Evolutionary conservation across 257 asterid species (phyloP).

Genomic region (Gentiana straminea): DNA sequence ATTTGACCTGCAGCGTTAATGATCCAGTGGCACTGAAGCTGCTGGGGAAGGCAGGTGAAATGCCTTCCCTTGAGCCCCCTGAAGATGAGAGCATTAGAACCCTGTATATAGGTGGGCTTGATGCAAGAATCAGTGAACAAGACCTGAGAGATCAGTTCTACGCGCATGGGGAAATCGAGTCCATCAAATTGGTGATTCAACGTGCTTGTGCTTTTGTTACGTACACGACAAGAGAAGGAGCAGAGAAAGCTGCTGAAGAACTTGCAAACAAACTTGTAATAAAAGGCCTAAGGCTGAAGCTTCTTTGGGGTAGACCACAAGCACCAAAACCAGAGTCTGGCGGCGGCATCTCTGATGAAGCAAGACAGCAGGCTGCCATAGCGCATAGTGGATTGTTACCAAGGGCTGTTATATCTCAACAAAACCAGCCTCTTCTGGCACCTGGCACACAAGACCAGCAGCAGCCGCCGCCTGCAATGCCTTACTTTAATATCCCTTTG

Average conservation of each 20-base stretch:
- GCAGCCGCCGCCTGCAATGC: slow-evolving; percentile 48
- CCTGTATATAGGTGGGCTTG: slow-evolving; percentile 91
- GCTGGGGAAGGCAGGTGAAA: slow-evolving; percentile 90
- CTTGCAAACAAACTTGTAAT: slow-evolving; percentile 76
- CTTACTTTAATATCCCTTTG: slow-evolving; percentile 84
- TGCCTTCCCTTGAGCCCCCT: slow-evolving; percentile 97
- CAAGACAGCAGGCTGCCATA: slow-evolving; percentile 59
- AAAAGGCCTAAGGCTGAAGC: slow-evolving; percentile 82
- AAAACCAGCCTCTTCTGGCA: slow-evolving; percentile 63
- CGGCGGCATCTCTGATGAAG: slow-evolving; percentile 61
- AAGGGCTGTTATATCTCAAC: slow-evolving; percentile 84
- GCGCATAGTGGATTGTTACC: slow-evolving; percentile 88
- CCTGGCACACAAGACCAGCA: slow-evolving; percentile 28
- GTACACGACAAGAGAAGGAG: slow-evolving; percentile 92
- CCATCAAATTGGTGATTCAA: slow-evolving; percentile 77
- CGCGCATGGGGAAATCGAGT: slow-evolving; percentile 93
- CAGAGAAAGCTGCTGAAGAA: slow-evolving; percentile 96
- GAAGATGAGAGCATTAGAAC: slow-evolving; percentile 92
- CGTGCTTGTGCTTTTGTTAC: slow-evolving; percentile 94
- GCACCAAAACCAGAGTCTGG: slow-evolving; percentile 60
- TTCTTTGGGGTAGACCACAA: slow-evolving; percentile 95
- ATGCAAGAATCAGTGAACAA: slow-evolving; percentile 75
- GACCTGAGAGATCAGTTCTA: slow-evolving; percentile 86
- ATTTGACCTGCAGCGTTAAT: slow-evolving; percentile 46
- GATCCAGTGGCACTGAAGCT: slow-evolving; percentile 96